Evolutionary conservation across 805 yeast species (phyloP), one percentile per base, ranked within the genome.

Genomic region (Metschnikowia dekortorum): DNA sequence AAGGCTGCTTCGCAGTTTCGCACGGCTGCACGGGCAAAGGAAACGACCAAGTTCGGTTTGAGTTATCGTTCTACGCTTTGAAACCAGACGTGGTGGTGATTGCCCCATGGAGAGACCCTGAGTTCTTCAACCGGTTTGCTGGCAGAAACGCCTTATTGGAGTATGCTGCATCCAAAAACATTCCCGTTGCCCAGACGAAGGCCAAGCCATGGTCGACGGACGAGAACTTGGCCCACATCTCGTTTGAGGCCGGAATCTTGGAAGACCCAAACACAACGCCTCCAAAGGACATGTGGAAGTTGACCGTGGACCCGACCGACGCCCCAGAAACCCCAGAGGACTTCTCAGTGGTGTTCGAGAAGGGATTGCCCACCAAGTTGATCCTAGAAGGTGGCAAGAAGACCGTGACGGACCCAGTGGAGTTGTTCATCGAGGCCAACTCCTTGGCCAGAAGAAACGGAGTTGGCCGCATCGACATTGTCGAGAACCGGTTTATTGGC

Each of bases 1-100:
- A 94, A 73, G 97, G 97, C 58, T 94, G 99, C 80, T 90, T 92
- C 63, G 98, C 98, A 48, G 99, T 94, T 45, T 84, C 96, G 44
- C 99, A 94, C 73, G 99, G 99, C 57, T 94, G 99, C 78, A 94
- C 99, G 60, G 99, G 99, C 77, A 94, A 94, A 79, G 99, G 99
- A 76, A 94, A 94, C 70, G 99, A 94, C 74, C 99, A 94, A 78
- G 97, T 94, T 59, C 87, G 99, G 75, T 94, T 94, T 70, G 99
- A 94, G 76, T 79, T 94, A 54, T 85, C 96, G 8, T 94, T 94
- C 81, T 94, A 94, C 73, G 99, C 98, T 35, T 82, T 94, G 71
- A 91, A 94, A 77, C 99, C 99, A 39, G 98, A 91, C 66, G 96
- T 94, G 61, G 78, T 81, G 67, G 96, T 89, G 61, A 92, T 94